A percentile compares a stretch with the other conserved stretches of the same genome.
Evolutionary conservation across 2,329 filamentous ascomycete genomes (phyloP).

Genomic region (Penicillium sp.): DNA sequence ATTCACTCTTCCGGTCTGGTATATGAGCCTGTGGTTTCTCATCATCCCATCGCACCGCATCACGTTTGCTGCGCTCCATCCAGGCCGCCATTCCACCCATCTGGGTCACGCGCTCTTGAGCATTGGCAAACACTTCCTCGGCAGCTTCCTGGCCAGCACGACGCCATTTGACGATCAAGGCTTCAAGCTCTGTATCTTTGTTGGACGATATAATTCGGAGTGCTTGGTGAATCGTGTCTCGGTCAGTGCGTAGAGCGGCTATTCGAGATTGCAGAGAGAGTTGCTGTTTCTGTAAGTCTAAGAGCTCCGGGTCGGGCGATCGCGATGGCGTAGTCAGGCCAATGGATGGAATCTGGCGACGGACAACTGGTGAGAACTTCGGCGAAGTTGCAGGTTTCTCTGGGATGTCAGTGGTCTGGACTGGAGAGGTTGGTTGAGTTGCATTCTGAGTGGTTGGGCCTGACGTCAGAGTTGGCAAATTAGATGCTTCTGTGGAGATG

Average conservation of each 20-base stretch:
- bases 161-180: slow-evolving; percentile 62
- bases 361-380: slow-evolving; percentile 6
- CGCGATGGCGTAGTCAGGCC: slow-evolving; percentile 12
- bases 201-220: slow-evolving; percentile 47
- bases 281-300: slow-evolving; percentile 38
- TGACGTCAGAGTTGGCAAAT: neutral
- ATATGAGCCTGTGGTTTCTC: slow-evolving; percentile 38
- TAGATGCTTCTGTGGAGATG: slow-evolving; percentile 9
- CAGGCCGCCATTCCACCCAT: slow-evolving; percentile 64
- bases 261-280: slow-evolving; percentile 33
- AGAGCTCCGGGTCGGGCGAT: slow-evolving; percentile 27
- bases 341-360: slow-evolving; percentile 4
- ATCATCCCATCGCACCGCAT: slow-evolving; percentile 42
- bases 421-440: neutral
- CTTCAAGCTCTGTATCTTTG: slow-evolving; percentile 56
- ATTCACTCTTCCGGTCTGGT: slow-evolving; percentile 10
- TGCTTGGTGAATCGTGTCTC: slow-evolving; percentile 56
- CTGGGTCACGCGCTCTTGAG: slow-evolving; percentile 59
- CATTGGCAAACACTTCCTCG: slow-evolving; percentile 64
- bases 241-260: slow-evolving; percentile 37
- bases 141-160: slow-evolving; percentile 61
- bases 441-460: neutral
- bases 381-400: neutral
- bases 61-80: slow-evolving; percentile 50
- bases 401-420: neutral